Evolutionary conservation across 139 green algal species (phyloP).

Genomic region (Chlamydomonas schloesseri): DNA sequence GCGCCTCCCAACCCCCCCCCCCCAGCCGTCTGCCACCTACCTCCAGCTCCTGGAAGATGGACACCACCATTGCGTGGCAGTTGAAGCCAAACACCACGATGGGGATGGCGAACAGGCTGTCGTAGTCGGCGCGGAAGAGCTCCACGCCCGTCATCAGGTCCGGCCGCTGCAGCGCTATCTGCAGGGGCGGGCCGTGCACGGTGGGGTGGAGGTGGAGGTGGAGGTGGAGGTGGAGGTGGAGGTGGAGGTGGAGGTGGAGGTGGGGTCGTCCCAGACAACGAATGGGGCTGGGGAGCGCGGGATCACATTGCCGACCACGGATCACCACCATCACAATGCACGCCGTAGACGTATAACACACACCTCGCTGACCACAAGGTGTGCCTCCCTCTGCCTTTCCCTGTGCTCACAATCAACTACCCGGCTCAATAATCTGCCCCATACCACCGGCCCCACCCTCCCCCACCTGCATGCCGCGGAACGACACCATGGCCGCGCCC

Average conservation of each 20-base stretch:
- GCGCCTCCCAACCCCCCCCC: background rate
- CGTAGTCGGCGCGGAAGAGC: slow-evolving; percentile 55
- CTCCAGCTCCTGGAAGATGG: slow-evolving; percentile 54
- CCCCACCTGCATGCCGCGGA: slow-evolving; percentile 44
- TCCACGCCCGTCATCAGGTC: slow-evolving; percentile 28
- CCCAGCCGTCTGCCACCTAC: background rate
- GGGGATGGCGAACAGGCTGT: slow-evolving; percentile 69
- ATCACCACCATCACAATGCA: too few species aligned
- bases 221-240: too few species aligned
- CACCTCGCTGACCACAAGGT: too few species aligned
- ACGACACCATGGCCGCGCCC: slow-evolving; percentile 50
- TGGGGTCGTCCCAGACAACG: too few species aligned
- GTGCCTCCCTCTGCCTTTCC: too few species aligned
- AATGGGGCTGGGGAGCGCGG: too few species aligned
- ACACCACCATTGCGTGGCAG: slow-evolving; percentile 73
- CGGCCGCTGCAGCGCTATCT: background rate
- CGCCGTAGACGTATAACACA: too few species aligned
- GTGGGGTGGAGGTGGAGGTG: background rate
- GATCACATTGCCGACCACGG: too few species aligned
- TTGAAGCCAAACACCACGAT: slow-evolving; percentile 89
- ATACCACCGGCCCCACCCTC: background rate
- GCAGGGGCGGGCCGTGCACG: background rate
- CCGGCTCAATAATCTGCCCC: too few species aligned
- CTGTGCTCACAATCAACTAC: too few species aligned
- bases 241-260: too few species aligned